phyloP scores from a whole-genome alignment of 495 filamentous ascomycete species.

The Amorphotheca resinae region DNA sequence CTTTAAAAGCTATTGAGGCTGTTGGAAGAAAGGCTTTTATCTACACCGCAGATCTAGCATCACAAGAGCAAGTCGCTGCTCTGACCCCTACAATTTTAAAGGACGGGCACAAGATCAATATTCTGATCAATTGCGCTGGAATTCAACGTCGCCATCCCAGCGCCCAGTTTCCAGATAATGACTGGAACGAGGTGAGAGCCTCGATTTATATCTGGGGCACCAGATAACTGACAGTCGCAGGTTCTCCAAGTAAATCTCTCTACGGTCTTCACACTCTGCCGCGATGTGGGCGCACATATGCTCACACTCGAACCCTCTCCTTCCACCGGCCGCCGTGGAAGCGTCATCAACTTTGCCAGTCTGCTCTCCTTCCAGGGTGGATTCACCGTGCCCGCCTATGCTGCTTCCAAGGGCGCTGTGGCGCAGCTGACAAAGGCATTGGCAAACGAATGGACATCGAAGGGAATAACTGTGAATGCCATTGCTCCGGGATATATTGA shows the following conservation, averaged over 20 bases:
- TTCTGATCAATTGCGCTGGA: constrained; percentile 77
- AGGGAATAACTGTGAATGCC: constrained; percentile 71
- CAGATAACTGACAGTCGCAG: constrained; percentile 18
- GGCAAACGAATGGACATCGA: constrained; percentile 72
- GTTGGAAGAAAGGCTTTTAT: constrained; percentile 57
- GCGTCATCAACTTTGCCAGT: constrained; percentile 77
- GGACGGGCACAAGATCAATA: constrained; percentile 46
- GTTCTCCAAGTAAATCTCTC: constrained; percentile 79
- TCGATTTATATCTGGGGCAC: neutral
- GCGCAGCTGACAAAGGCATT: constrained; percentile 79
- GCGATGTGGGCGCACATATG: constrained; percentile 79
- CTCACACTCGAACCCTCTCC: constrained; percentile 43
- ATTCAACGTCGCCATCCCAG: constrained; percentile 72
- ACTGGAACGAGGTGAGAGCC: constrained; percentile 60
- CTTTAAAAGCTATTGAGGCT: constrained; percentile 45
- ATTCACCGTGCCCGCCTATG: constrained; percentile 81
- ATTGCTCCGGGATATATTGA: constrained; percentile 74
- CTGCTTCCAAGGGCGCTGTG: constrained; percentile 79
- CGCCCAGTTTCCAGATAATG: constrained; percentile 63
- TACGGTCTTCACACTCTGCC: constrained; percentile 69
- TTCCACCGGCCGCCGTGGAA: constrained; percentile 47
- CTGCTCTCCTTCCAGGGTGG: constrained; percentile 87
- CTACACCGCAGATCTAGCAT: constrained; percentile 63
- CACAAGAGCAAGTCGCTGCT: constrained; percentile 40
- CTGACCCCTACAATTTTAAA: constrained; percentile 49